Evolutionary conservation across 1,284 basidiomycete genomes (phyloP), one percentile per base, ranked within the genome.

Genomic region (Cutaneotrichosporon cavernicola): DNA sequence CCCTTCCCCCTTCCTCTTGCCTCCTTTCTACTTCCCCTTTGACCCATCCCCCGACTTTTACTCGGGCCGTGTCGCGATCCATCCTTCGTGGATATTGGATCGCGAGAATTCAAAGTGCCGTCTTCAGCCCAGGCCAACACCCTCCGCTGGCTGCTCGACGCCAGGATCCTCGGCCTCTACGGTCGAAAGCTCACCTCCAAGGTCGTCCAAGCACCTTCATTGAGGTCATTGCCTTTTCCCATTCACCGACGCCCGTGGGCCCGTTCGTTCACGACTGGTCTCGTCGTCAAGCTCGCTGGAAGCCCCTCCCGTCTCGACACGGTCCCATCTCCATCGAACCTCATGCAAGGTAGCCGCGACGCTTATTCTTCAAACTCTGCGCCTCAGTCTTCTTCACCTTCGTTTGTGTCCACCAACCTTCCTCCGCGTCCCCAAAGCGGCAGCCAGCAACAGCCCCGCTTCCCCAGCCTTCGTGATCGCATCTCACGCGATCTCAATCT

Each of bases 301-400:
- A 53, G 31, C 51, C 51, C 30, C 30, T 31, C 51, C 10, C 30
- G 51, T 18, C 51, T 53, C 18, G 51, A 53, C 30, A 34, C 30
- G 31, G 51, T 22, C 31, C 18, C 18, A 30, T 18, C 31, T 14
- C 14, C 49, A 50, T 53, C 30, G 30, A 53, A 31, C 51, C 51
- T 34, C 26, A 53, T 53, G 51, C 51, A 53, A 53, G 51, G 51
- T 53, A 34, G 51, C 51, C 51, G n/a, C 51, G 30, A 53, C 51
- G 10, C 51, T 14, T 16, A 30, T 16, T 18, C 31, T 18, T 53
- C 51, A 1, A 53, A 53, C 51, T 53, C 31, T 53, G 30, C 51
- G 16, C 5, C 51, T n/a, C 14, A 11, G 26, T 53, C 0, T 18
- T 10, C 51, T 18, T 13, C 51, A 31, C 51, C 18, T 21, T 53